Conservation (phyloP, 257 asterid species). For the Ophiorrhiza pumila region DNA sequence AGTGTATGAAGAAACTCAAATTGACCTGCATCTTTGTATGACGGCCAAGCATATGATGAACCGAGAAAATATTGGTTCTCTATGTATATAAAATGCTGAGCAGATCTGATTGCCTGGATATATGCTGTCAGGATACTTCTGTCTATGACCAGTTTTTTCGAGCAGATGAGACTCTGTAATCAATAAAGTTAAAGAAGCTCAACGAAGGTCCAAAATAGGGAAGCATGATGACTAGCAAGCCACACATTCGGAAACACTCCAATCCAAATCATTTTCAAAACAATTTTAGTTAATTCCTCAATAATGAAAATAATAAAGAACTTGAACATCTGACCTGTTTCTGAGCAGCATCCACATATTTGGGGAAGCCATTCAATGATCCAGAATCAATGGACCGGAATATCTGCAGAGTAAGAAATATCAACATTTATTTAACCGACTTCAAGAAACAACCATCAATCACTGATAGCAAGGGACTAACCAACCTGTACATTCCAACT, state of each 20-base stretch:
- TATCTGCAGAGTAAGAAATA: constrained; percentile 43
- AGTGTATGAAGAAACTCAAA: neutral
- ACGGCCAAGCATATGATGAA: constrained; percentile 86
- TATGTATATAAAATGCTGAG: constrained; percentile 79
- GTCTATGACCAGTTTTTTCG: constrained; percentile 72
- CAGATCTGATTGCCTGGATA: constrained; percentile 89
- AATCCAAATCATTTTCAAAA: neutral
- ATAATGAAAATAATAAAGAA: neutral
- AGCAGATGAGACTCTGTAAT: constrained; percentile 63
- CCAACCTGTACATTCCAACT: constrained; percentile 93
- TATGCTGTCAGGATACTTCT: constrained; percentile 85
- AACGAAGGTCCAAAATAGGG: neutral
- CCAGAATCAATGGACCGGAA: constrained; percentile 97
- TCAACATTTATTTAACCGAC: constrained; percentile 8
- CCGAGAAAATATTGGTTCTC: constrained; percentile 94
- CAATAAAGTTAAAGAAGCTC: constrained; percentile 6
- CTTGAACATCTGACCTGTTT: constrained; percentile 43
- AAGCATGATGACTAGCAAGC: neutral
- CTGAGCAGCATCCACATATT: constrained; percentile 46
- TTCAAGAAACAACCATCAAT: constrained; percentile 22
- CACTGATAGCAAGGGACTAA: constrained; percentile 19
- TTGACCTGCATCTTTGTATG: constrained; percentile 80
- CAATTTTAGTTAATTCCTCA: neutral
- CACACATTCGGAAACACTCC: neutral
- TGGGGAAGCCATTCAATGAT: constrained; percentile 78